Evolutionary conservation across 2,329 filamentous ascomycete species (phyloP).

Genomic region (Penicillium sp.): DNA sequence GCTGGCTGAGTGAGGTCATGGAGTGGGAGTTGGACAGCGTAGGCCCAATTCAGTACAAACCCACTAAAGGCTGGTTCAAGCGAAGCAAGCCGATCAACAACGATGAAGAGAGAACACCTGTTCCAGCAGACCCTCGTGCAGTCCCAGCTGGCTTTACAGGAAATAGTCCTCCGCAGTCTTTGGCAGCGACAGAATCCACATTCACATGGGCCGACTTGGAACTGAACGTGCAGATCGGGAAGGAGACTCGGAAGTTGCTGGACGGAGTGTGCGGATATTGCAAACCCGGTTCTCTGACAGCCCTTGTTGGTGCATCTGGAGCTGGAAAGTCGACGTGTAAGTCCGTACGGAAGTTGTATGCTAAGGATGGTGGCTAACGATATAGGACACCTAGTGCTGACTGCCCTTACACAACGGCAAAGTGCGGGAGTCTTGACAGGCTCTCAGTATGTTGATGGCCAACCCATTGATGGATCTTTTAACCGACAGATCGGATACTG

Average conservation of each 20-base stretch:
- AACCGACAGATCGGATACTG: conserved; percentile 72
- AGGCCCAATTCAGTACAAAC: conserved; percentile 70
- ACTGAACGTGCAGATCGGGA: conserved; percentile 70
- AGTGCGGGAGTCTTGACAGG: conserved; percentile 64
- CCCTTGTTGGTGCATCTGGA: conserved; percentile 76
- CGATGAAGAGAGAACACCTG: conserved; percentile 39
- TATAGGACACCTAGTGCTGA: conserved; percentile 58
- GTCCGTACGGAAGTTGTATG: conserved; percentile 11
- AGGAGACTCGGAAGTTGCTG: conserved; percentile 62
- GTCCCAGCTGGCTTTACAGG: conserved; percentile 29
- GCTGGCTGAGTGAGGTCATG: conserved; percentile 69
- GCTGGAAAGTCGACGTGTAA: conserved; percentile 67
- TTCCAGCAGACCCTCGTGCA: conserved; percentile 29
- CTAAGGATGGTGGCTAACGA: conserved; percentile 47
- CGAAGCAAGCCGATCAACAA: conserved; percentile 15
- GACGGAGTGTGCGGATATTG: conserved; percentile 74
- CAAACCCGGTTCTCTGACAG: conserved; percentile 77
- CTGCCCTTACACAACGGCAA: conserved; percentile 73
- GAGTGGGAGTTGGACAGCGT: conserved; percentile 64
- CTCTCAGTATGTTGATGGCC: conserved; percentile 69
- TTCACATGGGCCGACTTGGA: conserved; percentile 72
- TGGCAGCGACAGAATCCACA: conserved; percentile 62
- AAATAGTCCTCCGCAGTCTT: conserved; percentile 35
- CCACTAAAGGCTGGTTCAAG: conserved; percentile 50
- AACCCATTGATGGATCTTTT: conserved; percentile 62